These are phyloP conservation scores for Schoenoplectus triqueter DNA, from an alignment of 202 grass and related monocot genomes.

Conservation along the genomic window DNA sequence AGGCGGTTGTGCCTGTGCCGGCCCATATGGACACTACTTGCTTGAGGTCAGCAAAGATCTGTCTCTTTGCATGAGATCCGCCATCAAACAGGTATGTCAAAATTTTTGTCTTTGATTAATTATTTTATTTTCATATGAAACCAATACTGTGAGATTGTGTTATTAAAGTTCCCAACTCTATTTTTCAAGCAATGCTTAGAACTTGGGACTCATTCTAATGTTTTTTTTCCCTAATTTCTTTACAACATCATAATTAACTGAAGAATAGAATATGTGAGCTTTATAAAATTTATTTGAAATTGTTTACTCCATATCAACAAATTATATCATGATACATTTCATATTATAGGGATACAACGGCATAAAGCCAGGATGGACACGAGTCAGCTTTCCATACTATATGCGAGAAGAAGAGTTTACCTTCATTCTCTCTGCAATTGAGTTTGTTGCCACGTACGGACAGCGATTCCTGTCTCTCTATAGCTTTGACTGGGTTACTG, in stretches of 20 bases:
- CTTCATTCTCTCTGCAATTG: slow-evolving; percentile 58
- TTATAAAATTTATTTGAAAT: not conserved
- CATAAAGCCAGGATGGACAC: slow-evolving; percentile 83
- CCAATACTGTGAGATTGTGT: not conserved
- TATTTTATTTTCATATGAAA: not conserved
- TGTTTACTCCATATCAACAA: not conserved
- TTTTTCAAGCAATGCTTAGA: not conserved
- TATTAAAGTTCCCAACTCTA: not conserved
- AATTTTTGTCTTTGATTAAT: not conserved
- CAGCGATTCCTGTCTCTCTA: slow-evolving; percentile 70
- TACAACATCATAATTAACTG: not conserved
- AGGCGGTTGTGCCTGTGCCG: slow-evolving; percentile 74
- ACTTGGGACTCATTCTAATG: not conserved
- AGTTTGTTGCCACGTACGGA: slow-evolving; percentile 60
- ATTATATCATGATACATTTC: not conserved
- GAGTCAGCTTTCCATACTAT: slow-evolving; percentile 82
- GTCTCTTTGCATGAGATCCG: slow-evolving; percentile 58
- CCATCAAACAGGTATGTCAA: slow-evolving; percentile 50
- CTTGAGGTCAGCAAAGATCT: slow-evolving; percentile 48
- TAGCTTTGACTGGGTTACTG: slow-evolving; percentile 62
- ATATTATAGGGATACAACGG: slow-evolving; percentile 71
- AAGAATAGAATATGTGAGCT: not conserved
- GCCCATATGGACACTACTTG: slow-evolving; percentile 69
- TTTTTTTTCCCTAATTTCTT: not conserved
- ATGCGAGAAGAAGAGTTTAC: slow-evolving; percentile 60